Percentiles rank a stretch among this genome's conserved stretches.
These are phyloP conservation scores for Pseudogymnoascus sp. DNA, from an alignment of 2,329 filamentous ascomycete species.

Conservation along the genomic window DNA sequence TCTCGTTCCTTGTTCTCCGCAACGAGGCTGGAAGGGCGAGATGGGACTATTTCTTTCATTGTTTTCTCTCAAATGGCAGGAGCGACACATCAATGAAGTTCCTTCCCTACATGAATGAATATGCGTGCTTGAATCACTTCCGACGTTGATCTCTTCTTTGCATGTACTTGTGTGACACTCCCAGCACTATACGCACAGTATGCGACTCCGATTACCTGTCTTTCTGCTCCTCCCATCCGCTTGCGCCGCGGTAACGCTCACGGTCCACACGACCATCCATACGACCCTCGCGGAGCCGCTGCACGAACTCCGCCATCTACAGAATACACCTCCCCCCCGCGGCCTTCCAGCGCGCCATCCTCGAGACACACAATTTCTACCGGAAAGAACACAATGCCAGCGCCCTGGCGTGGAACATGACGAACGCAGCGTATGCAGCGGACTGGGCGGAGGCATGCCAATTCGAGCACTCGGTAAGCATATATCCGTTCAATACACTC, in stretches of 20 bases:
- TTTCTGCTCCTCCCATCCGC: neutral
- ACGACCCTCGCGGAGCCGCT: neutral
- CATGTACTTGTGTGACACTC: neutral
- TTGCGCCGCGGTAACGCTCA: neutral
- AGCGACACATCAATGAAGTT: neutral
- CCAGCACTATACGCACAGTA: neutral
- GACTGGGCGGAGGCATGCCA: constrained; percentile 42
- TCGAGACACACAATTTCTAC: constrained; percentile 62
- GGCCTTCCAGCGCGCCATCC: constrained; percentile 45
- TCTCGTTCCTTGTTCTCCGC: neutral
- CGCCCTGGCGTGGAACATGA: constrained; percentile 57
- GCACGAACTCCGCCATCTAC: neutral
- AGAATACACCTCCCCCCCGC: constrained; percentile 34
- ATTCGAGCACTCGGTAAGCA: constrained; percentile 45
- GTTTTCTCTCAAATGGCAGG: neutral
- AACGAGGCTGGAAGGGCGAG: neutral
- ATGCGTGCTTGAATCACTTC: neutral
- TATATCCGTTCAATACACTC: neutral
- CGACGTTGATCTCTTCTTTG: neutral
- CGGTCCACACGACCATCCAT: neutral
- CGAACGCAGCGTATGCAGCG: constrained; percentile 49
- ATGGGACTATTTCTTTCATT: neutral
- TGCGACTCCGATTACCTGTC: neutral
- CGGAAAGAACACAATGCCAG: constrained; percentile 56
- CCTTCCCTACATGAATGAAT: neutral